Conservation (phyloP, 257 asterid genomes). For the Verbascum thapsus region DNA sequence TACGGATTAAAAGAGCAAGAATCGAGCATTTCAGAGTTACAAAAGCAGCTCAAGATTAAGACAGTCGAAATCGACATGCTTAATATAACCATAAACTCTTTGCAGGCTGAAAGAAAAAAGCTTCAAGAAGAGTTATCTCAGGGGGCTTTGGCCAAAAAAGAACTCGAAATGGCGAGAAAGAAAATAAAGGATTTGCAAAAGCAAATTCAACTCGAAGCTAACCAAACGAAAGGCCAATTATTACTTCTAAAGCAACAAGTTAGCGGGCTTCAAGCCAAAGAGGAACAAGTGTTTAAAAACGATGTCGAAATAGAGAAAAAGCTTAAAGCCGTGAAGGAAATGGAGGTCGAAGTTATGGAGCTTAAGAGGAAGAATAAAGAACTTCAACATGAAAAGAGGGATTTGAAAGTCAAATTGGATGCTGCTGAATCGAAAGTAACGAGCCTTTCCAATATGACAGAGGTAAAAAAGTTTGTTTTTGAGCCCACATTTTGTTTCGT, state of each 20-base stretch:
- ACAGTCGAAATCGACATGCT: slow-evolving; percentile 87
- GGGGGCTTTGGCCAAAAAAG: slow-evolving; percentile 62
- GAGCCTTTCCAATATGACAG: slow-evolving; percentile 80
- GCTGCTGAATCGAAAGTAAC: slow-evolving; percentile 70
- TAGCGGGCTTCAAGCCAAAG: slow-evolving; percentile 79
- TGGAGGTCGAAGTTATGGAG: slow-evolving; percentile 91
- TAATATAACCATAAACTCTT: slow-evolving; percentile 69
- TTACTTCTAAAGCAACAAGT: slow-evolving; percentile 90
- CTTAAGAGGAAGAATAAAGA: slow-evolving; percentile 90
- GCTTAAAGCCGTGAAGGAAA: slow-evolving; percentile 68
- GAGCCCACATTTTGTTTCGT: too few species aligned
- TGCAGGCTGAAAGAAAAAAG: slow-evolving; percentile 87
- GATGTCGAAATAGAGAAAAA: slow-evolving; percentile 79
- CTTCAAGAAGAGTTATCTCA: slow-evolving; percentile 84
- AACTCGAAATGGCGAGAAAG: slow-evolving; percentile 71
- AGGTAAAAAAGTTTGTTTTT: slow-evolving; percentile 45
- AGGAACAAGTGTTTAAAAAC: slow-evolving; percentile 60
- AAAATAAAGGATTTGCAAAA: slow-evolving; percentile 82
- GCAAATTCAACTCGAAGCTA: slow-evolving; percentile 91
- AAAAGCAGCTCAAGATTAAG: slow-evolving; percentile 85
- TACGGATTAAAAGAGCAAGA: slow-evolving; percentile 94
- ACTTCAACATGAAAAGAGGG: slow-evolving; percentile 93
- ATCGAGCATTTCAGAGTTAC: slow-evolving; percentile 66
- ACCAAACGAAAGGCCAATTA: slow-evolving; percentile 87
- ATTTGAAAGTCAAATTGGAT: slow-evolving; percentile 68